These are phyloP conservation scores for Arctium minus DNA, from an alignment of 129 eudicot species.

Conservation along the genomic window DNA sequence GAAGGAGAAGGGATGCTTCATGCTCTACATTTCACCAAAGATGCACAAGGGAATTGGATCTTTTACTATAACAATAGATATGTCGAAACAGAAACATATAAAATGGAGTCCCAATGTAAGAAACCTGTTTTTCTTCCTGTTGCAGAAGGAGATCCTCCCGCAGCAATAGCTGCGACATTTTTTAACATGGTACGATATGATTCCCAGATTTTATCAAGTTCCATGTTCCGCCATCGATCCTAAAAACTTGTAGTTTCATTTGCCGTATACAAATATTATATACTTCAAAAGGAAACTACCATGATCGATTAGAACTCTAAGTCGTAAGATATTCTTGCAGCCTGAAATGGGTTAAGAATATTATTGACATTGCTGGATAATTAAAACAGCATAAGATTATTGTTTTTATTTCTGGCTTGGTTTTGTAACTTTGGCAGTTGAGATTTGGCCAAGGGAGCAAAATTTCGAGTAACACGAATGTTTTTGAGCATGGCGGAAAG, in stretches of 20 bases:
- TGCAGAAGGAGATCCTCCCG: constrained; percentile 22
- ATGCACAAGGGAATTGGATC: constrained; percentile 16
- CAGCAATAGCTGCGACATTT: constrained; percentile 5
- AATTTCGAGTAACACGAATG: constrained; percentile 29
- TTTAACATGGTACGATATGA: constrained; percentile 20
- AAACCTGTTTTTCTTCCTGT: constrained; percentile 29
- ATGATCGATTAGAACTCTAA: no score
- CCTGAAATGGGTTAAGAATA: no score
- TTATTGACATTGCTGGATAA: background rate
- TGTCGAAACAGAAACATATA: constrained; percentile 33
- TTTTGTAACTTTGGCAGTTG: constrained; percentile 21
- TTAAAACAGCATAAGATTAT: background rate
- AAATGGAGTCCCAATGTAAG: constrained; percentile 19
- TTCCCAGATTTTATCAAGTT: background rate
- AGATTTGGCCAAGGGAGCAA: constrained; percentile 28
- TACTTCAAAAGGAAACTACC: no score
- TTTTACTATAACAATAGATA: constrained; percentile 23
- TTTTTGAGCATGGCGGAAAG: constrained; percentile 34
- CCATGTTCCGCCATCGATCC: background rate
- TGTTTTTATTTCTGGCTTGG: background rate
- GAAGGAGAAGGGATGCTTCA: constrained; percentile 46
- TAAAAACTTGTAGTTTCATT: background rate
- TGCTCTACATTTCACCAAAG: constrained; percentile 26
- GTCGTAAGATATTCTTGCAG: no score
- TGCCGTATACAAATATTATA: no score